Conservation (phyloP, 305 asterid genomes). For the Fraxinus paxiana region DNA sequence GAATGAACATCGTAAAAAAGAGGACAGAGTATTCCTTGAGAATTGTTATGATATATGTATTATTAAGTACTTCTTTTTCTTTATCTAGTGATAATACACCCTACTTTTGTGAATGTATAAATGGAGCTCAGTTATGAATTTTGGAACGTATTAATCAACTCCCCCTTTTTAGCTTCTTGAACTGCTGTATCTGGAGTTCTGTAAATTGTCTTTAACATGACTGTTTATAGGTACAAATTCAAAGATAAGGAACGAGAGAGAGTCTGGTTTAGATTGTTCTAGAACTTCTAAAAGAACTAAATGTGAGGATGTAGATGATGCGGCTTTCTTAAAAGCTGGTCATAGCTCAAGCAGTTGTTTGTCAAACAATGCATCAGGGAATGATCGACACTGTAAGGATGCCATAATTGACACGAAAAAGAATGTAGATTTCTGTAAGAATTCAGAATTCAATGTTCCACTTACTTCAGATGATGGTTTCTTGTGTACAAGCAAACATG, state of each 20-base stretch:
- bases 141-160: background rate
- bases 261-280: conserved; percentile 48
- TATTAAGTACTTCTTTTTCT: background rate
- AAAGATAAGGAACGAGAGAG: conserved; percentile 56
- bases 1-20: conserved; percentile 38
- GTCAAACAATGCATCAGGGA: conserved; percentile 42
- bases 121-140: background rate
- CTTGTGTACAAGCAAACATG: conserved; percentile 39
- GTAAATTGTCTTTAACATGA: conserved; percentile 12
- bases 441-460: conserved; percentile 37
- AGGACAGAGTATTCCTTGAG: conserved; percentile 37
- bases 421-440: conserved; percentile 24
- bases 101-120: background rate
- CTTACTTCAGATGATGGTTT: conserved; percentile 42
- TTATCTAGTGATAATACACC: background rate
- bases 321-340: conserved; percentile 48
- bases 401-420: conserved; percentile 33
- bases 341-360: conserved; percentile 42
- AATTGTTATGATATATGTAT: conserved; percentile 61
- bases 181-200: conserved; percentile 19
- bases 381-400: conserved; percentile 39
- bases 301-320: conserved; percentile 50
- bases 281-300: conserved; percentile 68
- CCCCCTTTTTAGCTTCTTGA: conserved; percentile 6
- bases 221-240: conserved; percentile 43